Conservation (phyloP, 2,329 filamentous ascomycete species). For the Pseudocercospora musae region DNA sequence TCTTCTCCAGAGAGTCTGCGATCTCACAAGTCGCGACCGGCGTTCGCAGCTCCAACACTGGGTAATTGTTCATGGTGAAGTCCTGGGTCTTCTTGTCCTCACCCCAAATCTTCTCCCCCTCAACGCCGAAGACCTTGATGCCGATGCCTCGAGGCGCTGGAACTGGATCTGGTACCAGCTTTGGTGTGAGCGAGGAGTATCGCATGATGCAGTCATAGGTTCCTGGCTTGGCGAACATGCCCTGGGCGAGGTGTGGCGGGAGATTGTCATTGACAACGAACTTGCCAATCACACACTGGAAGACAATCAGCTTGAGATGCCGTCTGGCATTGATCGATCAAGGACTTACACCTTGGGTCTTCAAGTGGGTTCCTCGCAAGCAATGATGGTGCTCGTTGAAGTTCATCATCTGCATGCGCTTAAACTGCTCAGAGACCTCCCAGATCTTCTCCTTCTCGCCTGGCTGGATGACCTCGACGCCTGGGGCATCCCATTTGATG, state of each 20-base stretch:
- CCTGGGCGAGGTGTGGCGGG: slow-evolving; percentile 36
- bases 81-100: slow-evolving; percentile 37
- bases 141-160: slow-evolving; percentile 37
- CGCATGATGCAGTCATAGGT: slow-evolving; percentile 38
- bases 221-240: slow-evolving; percentile 36
- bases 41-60: slow-evolving; percentile 32
- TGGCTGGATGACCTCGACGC: slow-evolving; percentile 34
- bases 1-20: slow-evolving; percentile 34
- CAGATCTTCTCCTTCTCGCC: slow-evolving; percentile 38
- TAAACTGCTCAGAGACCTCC: slow-evolving; percentile 38
- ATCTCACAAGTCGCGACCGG: slow-evolving; percentile 35
- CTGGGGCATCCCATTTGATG: slow-evolving; percentile 33
- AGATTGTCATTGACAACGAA: slow-evolving; percentile 35
- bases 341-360: slow-evolving; percentile 33
- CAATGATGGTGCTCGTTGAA: slow-evolving; percentile 40
- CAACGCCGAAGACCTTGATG: slow-evolving; percentile 37
- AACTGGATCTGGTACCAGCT: slow-evolving; percentile 37
- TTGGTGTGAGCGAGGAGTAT: slow-evolving; percentile 38
- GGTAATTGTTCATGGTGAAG: slow-evolving; percentile 37
- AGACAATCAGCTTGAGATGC: background rate
- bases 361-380: slow-evolving; percentile 39
- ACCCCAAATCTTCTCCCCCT: slow-evolving; percentile 38
- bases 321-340: background rate
- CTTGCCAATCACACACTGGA: slow-evolving; percentile 33
- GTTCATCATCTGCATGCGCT: slow-evolving; percentile 41